Evolutionary conservation across 345 rosid genomes (phyloP).

Genomic region (Abelmoschus esculentus): DNA sequence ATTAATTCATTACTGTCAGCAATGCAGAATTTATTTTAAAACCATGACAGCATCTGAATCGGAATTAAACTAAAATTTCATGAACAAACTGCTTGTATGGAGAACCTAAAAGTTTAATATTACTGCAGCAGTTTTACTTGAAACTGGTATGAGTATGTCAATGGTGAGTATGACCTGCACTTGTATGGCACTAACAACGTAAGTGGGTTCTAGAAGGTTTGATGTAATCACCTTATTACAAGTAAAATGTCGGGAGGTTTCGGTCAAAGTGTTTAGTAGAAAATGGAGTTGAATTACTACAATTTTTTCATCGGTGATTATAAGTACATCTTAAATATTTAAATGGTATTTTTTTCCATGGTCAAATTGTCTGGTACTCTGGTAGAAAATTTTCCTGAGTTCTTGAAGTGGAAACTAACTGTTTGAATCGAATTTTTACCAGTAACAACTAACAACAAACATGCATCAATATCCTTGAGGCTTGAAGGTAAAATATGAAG

Average conservation of each 20-base stretch:
- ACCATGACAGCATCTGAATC: neutral
- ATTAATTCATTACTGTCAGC: neutral
- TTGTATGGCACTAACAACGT: neutral
- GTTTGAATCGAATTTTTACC: too few species aligned
- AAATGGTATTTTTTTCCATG: neutral
- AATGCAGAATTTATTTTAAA: neutral
- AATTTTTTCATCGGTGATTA: too few species aligned
- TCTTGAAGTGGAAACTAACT: neutral
- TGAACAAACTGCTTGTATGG: neutral
- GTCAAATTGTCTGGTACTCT: neutral
- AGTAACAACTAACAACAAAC: too few species aligned
- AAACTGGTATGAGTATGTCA: neutral
- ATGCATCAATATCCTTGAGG: too few species aligned
- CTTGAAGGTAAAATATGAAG: neutral
- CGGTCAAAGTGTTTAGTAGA: too few species aligned
- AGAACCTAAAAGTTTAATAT: neutral
- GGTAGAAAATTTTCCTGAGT: neutral
- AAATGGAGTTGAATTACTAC: too few species aligned
- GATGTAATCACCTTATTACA: too few species aligned
- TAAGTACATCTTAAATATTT: neutral
- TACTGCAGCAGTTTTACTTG: neutral
- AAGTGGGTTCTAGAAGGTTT: neutral
- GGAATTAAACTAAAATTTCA: neutral
- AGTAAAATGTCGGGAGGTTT: too few species aligned
- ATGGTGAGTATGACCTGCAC: neutral